Evolutionary conservation across 257 asterid genomes (phyloP).

Genomic region (Oldenlandia corymbosa): DNA sequence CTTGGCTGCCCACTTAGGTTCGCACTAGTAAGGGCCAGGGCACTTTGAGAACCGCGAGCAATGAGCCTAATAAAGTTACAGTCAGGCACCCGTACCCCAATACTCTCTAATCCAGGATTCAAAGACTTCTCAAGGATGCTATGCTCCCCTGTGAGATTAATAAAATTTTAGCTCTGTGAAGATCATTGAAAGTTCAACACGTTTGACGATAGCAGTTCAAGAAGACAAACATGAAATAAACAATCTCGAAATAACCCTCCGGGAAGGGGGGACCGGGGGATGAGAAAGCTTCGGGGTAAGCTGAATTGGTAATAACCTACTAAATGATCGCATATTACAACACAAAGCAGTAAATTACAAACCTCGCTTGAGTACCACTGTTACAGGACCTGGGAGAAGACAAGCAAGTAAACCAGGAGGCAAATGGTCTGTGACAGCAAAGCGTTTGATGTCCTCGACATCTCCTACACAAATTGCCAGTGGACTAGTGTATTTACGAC

Average conservation of each 20-base stretch:
- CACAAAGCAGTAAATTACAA: constrained; percentile 14
- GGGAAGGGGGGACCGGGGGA: too few species aligned
- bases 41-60: constrained; percentile 69
- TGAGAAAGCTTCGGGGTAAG: background rate
- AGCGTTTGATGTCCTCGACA: constrained; percentile 60
- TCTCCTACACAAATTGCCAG: constrained; percentile 83
- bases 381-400: constrained; percentile 92
- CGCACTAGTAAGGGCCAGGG: constrained; percentile 90
- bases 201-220: constrained; percentile 7
- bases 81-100: constrained; percentile 82
- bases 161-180: background rate
- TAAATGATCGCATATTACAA: background rate
- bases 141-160: constrained; percentile 51
- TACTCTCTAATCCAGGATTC: constrained; percentile 78
- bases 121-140: constrained; percentile 76
- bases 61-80: constrained; percentile 57
- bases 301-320: background rate
- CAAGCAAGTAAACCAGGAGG: constrained; percentile 67
- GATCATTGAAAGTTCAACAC: too few species aligned
- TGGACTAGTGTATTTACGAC: constrained; percentile 80
- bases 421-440: constrained; percentile 59
- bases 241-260: background rate
- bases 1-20: constrained; percentile 81
- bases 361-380: constrained; percentile 77
- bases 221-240: background rate